phyloP scores from a whole-genome alignment of 2,329 filamentous ascomycete genomes.

The Albifimbria verrucaria region DNA sequence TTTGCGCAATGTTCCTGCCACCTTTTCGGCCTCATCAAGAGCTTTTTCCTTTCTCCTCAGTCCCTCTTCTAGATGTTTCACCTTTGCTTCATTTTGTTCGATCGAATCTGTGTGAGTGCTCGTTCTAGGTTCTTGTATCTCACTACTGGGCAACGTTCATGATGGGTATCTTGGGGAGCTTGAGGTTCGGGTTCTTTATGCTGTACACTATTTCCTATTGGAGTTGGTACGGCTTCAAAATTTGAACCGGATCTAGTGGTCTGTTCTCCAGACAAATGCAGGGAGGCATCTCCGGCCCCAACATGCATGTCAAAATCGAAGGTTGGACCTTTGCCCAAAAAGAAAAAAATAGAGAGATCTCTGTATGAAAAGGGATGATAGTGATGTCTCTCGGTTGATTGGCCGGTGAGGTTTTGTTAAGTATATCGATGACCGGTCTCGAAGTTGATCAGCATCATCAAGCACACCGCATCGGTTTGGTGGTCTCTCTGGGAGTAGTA shows the following conservation, averaged over 20 bases:
- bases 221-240: not conserved
- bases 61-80: not conserved
- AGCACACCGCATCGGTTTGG: not conserved
- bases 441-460: slow-evolving; percentile 1
- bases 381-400: not conserved
- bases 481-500: not conserved
- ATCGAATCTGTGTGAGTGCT: not conserved
- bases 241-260: not conserved
- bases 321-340: not conserved
- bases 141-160: not conserved
- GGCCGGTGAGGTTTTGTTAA: not conserved
- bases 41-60: not conserved
- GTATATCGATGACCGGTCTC: not conserved
- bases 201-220: not conserved
- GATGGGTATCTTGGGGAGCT: not conserved
- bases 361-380: slow-evolving; percentile 1
- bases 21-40: not conserved
- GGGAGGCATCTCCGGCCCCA: not conserved
- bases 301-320: not conserved
- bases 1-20: not conserved
- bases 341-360: not conserved
- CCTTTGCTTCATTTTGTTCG: not conserved
- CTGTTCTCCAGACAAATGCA: not conserved
- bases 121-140: not conserved
- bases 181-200: not conserved